A percentile compares a stretch with the other conserved stretches of the same genome.
These are phyloP conservation scores for Penicillium psychrosexuale DNA, from an alignment of 2,329 filamentous ascomycete species.

Conservation along the genomic window DNA sequence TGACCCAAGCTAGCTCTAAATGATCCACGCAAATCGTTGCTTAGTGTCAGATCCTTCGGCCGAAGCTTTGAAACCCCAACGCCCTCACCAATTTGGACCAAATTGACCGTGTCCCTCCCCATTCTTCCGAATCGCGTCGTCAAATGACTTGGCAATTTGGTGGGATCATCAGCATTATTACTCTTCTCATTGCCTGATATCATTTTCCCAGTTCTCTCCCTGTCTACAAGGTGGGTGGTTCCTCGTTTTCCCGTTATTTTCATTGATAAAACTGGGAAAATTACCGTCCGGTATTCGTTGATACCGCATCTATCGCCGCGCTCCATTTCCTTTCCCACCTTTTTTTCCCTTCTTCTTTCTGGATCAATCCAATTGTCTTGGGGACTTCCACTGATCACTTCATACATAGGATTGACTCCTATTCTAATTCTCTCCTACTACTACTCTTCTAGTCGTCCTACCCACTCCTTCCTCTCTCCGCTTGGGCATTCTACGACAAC, in stretches of 20 bases:
- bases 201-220: neutral
- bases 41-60: conserved; percentile 6
- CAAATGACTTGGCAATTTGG: neutral
- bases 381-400: conserved; percentile 13
- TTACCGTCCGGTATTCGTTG: conserved; percentile 17
- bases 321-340: conserved; percentile 23
- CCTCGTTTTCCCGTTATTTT: neutral
- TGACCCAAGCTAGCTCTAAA: neutral
- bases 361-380: conserved; percentile 4
- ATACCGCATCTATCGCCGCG: conserved; percentile 16
- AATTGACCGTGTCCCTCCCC: neutral
- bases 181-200: neutral
- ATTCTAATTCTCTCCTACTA: conserved; percentile 13
- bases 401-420: conserved; percentile 17
- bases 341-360: conserved; percentile 19
- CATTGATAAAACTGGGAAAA: conserved; percentile 6
- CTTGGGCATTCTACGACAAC: conserved; percentile 14
- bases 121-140: conserved; percentile 5
- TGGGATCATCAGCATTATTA: neutral
- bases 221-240: neutral
- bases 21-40: conserved; percentile 1
- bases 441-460: conserved; percentile 9
- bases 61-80: conserved; percentile 11
- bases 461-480: conserved; percentile 1
- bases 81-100: conserved; percentile 10